These are phyloP conservation scores for Sclerospora graminicola DNA, from an alignment of 352 stramenopile species.

Conservation along the genomic window DNA sequence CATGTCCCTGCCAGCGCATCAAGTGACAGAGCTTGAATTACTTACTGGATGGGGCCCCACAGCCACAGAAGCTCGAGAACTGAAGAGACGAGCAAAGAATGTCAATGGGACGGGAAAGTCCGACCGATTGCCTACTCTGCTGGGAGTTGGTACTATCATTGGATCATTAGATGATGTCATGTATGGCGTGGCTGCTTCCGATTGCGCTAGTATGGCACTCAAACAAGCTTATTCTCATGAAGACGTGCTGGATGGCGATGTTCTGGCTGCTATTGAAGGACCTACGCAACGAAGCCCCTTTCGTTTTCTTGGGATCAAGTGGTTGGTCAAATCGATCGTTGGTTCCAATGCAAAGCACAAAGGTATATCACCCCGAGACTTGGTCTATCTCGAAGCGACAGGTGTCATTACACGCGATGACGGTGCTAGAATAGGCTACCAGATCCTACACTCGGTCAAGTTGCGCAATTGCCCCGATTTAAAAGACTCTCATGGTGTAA, in stretches of 20 bases:
- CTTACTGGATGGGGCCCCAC: conserved; percentile 24
- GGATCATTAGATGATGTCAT: conserved; percentile 49
- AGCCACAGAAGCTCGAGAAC: conserved; percentile 18
- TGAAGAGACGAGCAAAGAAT: conserved; percentile 19
- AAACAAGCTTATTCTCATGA: conserved; percentile 32
- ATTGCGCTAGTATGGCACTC: conserved; percentile 46
- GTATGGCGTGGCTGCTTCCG: conserved; percentile 40
- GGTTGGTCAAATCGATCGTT: conserved; percentile 39
- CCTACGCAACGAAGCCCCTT: conserved; percentile 51
- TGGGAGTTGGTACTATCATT: conserved; percentile 33
- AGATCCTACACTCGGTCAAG: conserved; percentile 54
- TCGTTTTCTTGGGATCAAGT: conserved; percentile 59
- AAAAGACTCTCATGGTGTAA: conserved; percentile 19
- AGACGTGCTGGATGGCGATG: conserved; percentile 43
- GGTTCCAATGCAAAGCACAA: conserved; percentile 27
- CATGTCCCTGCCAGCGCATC: conserved; percentile 11
- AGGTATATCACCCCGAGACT: conserved; percentile 30
- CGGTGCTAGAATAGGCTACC: conserved; percentile 51
- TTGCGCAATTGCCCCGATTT: conserved; percentile 29
- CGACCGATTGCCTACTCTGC: conserved; percentile 20
- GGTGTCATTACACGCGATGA: conserved; percentile 37
- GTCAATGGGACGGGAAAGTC: not conserved
- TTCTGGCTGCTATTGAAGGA: conserved; percentile 45
- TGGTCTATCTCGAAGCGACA: conserved; percentile 61
- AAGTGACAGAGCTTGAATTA: conserved; percentile 23